Percentiles rank a stretch among this genome's conserved stretches.
These are phyloP conservation scores for Micractinium sp. DNA, from an alignment of 139 green algal species.

Conservation along the genomic window DNA sequence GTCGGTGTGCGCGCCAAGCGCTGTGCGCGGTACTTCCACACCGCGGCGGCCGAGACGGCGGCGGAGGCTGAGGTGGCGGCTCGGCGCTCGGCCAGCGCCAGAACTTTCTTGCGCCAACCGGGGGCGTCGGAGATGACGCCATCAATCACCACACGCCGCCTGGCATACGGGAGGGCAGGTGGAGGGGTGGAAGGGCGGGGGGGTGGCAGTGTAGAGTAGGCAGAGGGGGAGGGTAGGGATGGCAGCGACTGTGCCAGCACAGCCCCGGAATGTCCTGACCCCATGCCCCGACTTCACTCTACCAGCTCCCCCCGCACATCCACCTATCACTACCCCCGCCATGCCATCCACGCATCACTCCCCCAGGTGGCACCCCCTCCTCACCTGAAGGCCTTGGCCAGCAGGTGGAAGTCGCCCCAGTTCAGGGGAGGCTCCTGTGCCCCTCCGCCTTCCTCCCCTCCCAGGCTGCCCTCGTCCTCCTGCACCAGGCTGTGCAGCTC, in stretches of 20 bases:
- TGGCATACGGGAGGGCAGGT: not conserved
- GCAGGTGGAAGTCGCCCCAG: conserved; percentile 17
- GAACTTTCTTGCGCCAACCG: conserved; percentile 1
- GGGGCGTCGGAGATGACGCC: not conserved
- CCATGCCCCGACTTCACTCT: no score
- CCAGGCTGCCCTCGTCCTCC: not conserved
- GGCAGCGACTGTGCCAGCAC: no score
- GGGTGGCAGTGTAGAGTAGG: no score
- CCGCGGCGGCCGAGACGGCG: not conserved
- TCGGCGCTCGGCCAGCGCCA: conserved; percentile 9
- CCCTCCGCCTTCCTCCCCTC: not conserved
- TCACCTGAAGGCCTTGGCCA: conserved; percentile 21
- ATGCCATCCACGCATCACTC: no score
- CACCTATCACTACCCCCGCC: no score
- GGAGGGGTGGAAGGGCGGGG: not conserved
- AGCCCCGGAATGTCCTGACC: no score
- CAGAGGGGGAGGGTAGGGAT: not conserved
- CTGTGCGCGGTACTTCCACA: not conserved
- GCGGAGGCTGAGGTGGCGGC: not conserved
- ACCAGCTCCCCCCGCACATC: no score
- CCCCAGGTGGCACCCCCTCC: not conserved
- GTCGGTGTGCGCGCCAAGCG: not conserved
- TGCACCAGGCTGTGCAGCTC: not conserved
- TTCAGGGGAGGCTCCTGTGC: not conserved
- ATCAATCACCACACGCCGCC: not conserved